These are phyloP conservation scores for Aspergillus sp. DNA, from an alignment of 2,329 filamentous ascomycete species.

Conservation along the genomic window DNA sequence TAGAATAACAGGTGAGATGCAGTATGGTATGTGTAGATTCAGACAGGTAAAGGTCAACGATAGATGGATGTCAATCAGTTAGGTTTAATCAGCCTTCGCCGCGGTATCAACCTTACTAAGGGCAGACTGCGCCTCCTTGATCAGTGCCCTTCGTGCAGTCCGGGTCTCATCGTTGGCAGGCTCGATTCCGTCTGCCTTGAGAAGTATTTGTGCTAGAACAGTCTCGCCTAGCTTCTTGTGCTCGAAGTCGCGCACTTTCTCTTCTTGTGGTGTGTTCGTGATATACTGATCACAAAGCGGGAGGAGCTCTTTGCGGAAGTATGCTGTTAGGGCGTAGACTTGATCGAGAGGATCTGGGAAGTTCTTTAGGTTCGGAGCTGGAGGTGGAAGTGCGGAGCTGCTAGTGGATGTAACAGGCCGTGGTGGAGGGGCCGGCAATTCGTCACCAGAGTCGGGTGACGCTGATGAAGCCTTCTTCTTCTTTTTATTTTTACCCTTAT, in stretches of 20 bases:
- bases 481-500: conserved; percentile 29
- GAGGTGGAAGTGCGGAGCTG: conserved; percentile 23
- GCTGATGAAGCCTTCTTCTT: conserved; percentile 18
- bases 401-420: conserved; percentile 18
- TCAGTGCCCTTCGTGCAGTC: conserved; percentile 48
- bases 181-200: conserved; percentile 70
- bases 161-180: conserved; percentile 64
- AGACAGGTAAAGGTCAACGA: background rate
- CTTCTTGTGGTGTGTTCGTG: conserved; percentile 39
- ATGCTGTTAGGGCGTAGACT: conserved; percentile 37
- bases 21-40: background rate
- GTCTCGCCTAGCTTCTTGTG: conserved; percentile 46
- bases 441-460: conserved; percentile 10
- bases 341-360: conserved; percentile 38
- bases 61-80: background rate
- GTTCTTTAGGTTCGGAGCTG: conserved; percentile 36
- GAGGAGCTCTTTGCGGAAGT: conserved; percentile 38
- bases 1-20: background rate
- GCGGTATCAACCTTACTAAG: conserved; percentile 39
- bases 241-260: conserved; percentile 42
- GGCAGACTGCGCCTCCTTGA: conserved; percentile 43
- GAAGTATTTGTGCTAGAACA: conserved; percentile 43
- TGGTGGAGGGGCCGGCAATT: conserved; percentile 18
- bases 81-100: conserved; percentile 19
- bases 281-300: conserved; percentile 42